Conservation (phyloP, 73 alveolate species). For the Tetrahymena borealis region DNA sequence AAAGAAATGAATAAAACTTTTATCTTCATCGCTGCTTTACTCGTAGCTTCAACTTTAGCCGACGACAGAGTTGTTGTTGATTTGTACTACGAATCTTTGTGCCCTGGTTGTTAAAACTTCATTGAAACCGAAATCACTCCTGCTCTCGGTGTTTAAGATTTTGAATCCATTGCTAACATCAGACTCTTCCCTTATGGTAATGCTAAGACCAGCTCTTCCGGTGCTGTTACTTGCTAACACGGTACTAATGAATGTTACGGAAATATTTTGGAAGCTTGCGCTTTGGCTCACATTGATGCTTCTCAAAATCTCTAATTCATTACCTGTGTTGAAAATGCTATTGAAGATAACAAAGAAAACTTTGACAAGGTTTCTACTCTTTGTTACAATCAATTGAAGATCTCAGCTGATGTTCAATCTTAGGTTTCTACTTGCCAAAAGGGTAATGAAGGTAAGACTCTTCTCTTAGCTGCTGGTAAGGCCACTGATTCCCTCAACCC, state of each 20-base stretch:
- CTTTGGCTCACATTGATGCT: background rate
- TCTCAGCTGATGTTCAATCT: background rate
- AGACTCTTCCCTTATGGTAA: constrained; percentile 44
- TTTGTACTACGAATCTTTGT: constrained; percentile 30
- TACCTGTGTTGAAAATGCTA: background rate
- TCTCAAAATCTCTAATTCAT: background rate
- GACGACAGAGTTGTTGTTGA: constrained; percentile 28
- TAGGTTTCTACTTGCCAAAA: background rate
- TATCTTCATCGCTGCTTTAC: background rate
- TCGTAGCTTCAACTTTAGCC: background rate
- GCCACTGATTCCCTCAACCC: constrained; percentile 34
- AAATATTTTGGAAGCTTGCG: constrained; percentile 30
- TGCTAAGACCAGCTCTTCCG: constrained; percentile 6
- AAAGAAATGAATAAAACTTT: background rate
- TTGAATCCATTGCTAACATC: constrained; percentile 13
- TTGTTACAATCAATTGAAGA: background rate
- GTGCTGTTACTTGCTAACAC: constrained; percentile 19
- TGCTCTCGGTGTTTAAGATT: constrained; percentile 9
- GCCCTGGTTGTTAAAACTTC: constrained; percentile 36
- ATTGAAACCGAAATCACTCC: constrained; percentile 1
- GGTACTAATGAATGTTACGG: constrained; percentile 43
- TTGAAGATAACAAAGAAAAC: background rate
- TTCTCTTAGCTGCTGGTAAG: constrained; percentile 31
- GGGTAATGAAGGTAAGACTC: constrained; percentile 17
- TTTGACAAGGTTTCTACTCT: background rate